phyloP scores from a whole-genome alignment of 306 rosid genomes.

The Medicago lupulina region DNA sequence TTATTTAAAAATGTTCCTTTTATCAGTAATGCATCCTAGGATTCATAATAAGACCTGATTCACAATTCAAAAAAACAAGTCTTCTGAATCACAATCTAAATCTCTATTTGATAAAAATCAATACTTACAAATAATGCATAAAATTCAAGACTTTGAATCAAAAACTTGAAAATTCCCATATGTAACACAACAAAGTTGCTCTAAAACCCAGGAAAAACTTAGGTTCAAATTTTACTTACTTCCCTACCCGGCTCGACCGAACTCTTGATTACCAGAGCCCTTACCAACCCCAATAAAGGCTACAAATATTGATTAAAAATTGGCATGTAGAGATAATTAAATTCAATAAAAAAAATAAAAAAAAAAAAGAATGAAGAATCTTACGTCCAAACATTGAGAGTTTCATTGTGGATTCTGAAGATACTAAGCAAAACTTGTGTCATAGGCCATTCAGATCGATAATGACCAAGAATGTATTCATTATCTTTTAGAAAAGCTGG shows the following conservation, averaged over 20 bases:
- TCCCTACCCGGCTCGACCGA: too few species aligned
- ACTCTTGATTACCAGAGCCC: too few species aligned
- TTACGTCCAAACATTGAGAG: slow-evolving; percentile 99
- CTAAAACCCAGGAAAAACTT: too few species aligned
- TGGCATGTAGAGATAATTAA: neutral
- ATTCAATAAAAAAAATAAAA: neutral
- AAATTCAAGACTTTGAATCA: neutral
- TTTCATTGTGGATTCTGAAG: slow-evolving; percentile 90
- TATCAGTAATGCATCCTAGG: too few species aligned
- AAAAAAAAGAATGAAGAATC: slow-evolving; percentile 5
- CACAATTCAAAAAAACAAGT: too few species aligned
- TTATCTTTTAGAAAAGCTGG: slow-evolving; percentile 90
- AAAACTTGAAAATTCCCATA: neutral
- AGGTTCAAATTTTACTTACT: too few species aligned
- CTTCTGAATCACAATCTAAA: too few species aligned
- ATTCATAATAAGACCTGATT: too few species aligned
- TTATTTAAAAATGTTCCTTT: too few species aligned
- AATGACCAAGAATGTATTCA: slow-evolving; percentile 80
- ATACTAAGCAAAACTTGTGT: slow-evolving; percentile 85
- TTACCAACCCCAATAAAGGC: too few species aligned
- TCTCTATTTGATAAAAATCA: too few species aligned
- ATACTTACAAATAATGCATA: too few species aligned
- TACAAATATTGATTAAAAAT: neutral
- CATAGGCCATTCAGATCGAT: slow-evolving; percentile 91
- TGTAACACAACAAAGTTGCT: neutral